phyloP scores from a whole-genome alignment of 169 alveolate species.

The Condylostoma magnum region DNA sequence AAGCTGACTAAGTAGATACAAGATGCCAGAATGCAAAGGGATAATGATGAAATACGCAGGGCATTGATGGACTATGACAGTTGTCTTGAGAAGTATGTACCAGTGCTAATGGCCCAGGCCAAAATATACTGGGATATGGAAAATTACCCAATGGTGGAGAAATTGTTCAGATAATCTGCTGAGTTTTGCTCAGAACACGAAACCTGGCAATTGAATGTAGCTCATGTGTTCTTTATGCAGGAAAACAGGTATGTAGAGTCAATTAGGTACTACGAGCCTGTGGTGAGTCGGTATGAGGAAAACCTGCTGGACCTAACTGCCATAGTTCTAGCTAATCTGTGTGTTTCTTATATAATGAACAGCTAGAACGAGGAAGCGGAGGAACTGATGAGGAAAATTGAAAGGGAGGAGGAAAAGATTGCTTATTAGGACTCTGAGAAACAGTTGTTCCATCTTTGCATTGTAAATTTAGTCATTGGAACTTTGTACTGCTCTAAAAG shows the following conservation, averaged over 20 bases:
- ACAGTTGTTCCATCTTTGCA: slow-evolving; percentile 88
- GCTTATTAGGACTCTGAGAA: slow-evolving; percentile 72
- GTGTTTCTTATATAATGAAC: slow-evolving; percentile 90
- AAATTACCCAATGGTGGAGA: slow-evolving; percentile 84
- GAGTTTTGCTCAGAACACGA: slow-evolving; percentile 90
- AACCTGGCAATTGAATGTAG: slow-evolving; percentile 90
- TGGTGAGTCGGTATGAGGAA: slow-evolving; percentile 78
- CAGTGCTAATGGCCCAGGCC: slow-evolving; percentile 90
- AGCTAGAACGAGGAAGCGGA: slow-evolving; percentile 88
- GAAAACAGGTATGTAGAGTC: slow-evolving; percentile 85
- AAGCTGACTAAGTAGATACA: slow-evolving; percentile 77
- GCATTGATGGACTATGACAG: slow-evolving; percentile 76
- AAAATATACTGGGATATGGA: slow-evolving; percentile 91
- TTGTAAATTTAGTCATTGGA: slow-evolving; percentile 89
- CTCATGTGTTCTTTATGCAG: slow-evolving; percentile 89
- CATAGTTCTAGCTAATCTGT: slow-evolving; percentile 87
- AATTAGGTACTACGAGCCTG: slow-evolving; percentile 85
- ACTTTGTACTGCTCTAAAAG: slow-evolving; percentile 90
- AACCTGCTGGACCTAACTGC: slow-evolving; percentile 86
- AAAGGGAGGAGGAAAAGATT: slow-evolving; percentile 81
- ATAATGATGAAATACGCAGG: slow-evolving; percentile 73
- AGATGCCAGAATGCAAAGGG: slow-evolving; percentile 82
- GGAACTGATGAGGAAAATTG: slow-evolving; percentile 83
- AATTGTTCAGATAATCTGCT: slow-evolving; percentile 84
- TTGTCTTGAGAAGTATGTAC: slow-evolving; percentile 80